Evolutionary conservation across 2,329 filamentous ascomycete species (phyloP).

Genomic region (Penicillium frequentans): DNA sequence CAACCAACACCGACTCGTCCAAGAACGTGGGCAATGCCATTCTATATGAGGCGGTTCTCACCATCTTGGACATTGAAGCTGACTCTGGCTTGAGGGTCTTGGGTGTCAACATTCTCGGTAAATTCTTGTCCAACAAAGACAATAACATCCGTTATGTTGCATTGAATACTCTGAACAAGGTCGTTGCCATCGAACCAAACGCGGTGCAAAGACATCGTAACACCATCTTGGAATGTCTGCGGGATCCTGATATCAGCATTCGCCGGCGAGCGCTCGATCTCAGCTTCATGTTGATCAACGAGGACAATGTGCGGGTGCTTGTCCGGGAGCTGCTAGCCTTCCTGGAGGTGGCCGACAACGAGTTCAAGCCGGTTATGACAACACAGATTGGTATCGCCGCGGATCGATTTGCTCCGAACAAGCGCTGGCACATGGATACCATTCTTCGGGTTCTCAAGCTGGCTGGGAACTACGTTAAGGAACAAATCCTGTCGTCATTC

Average conservation of each 20-base stretch:
- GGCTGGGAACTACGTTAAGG: conserved; percentile 95
- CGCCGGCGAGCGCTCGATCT: conserved; percentile 91
- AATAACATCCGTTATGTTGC: conserved; percentile 99
- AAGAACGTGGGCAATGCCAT: conserved; percentile 99
- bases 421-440: conserved; percentile 97
- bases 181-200: conserved; percentile 96
- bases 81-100: conserved; percentile 92
- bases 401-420: conserved; percentile 93
- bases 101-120: conserved; percentile 96
- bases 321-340: conserved; percentile 93
- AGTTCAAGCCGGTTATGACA: conserved; percentile 98
- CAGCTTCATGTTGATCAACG: conserved; percentile 97
- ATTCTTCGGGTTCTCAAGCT: conserved; percentile 92
- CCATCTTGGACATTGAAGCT: conserved; percentile 96
- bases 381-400: conserved; percentile 97
- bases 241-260: conserved; percentile 98
- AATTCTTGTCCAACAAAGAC: conserved; percentile 96
- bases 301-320: conserved; percentile 89
- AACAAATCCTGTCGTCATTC: conserved; percentile 95
- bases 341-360: conserved; percentile 93
- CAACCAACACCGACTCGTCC: conserved; percentile 94
- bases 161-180: conserved; percentile 94
- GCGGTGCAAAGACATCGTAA: conserved; percentile 96
- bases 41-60: conserved; percentile 93
- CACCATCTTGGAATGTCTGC: conserved; percentile 92